Evolutionary conservation across 2,329 filamentous ascomycete genomes (phyloP), one percentile per base, ranked within the genome.

Genomic region (Aureobasidium sp.): DNA sequence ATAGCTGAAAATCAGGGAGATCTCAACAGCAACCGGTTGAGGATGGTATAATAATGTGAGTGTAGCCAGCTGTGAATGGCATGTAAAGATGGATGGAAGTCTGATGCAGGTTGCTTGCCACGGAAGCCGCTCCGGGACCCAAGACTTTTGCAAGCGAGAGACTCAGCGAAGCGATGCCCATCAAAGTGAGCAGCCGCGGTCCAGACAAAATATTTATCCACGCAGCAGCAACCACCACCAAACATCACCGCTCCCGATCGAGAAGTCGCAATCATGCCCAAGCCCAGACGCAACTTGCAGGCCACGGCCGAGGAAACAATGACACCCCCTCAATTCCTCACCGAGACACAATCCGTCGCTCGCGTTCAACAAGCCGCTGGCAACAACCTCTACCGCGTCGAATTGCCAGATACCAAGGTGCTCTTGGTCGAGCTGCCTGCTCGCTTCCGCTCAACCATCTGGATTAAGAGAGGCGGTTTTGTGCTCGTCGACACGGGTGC

Each of bases 391-490:
- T 97, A 95, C 78, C 82, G 83, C 45, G 90, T 93, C 69, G 81
- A 86, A 69, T 77, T 92, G 31, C 85, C 92, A 25, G 79, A 80
- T 67, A 81, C 82, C 61, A 82, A 84, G 68, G 76, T 80, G 7
- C 74, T 93, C 40, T 77, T 95, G 19, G 86, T 91, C 23, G 91
- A 96, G 77, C 83, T 99, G 21, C 87, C 89, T 10, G 79, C 90
- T 27, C 85, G 86, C 42, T 96, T 97, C 71, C 88, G 93, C 63
- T 94, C 90, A 65, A 94, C 90, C 2, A 90, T 97, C 64, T 97
- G 90, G 89, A 88, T 97, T 72, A 92, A 89, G 74, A 85, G 90
- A 19, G 89, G 91, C 31, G 90, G 90, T 0, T 97, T 87, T 73
- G 91, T 96, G 31, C 76, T 97, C 11, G 81, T 96, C 15, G 89